phyloP scores from a whole-genome alignment of 2,329 filamentous ascomycete genomes.

The Bipolaris zeicola region DNA sequence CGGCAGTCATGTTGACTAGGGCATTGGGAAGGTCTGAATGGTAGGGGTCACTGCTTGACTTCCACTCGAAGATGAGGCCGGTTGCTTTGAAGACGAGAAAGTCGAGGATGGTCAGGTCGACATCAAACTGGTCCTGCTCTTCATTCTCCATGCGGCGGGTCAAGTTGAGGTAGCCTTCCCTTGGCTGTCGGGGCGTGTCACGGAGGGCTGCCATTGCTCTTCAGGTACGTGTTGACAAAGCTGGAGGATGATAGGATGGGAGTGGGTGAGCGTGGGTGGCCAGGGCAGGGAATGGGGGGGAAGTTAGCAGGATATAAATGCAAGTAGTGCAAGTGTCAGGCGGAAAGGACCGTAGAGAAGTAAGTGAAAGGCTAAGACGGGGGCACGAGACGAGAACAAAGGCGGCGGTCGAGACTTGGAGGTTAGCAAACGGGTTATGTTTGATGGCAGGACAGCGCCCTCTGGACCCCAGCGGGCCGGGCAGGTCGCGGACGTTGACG shows the following conservation, averaged over 20 bases:
- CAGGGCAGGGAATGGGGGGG: not conserved
- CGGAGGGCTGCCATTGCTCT: conserved; percentile 30
- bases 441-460: conserved; percentile 6
- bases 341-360: conserved; percentile 14
- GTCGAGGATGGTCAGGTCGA: conserved; percentile 63
- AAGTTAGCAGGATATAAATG: conserved; percentile 10
- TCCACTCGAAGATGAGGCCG: conserved; percentile 49
- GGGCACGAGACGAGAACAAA: not conserved
- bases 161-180: conserved; percentile 39
- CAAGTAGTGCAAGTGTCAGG: conserved; percentile 1
- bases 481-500: not conserved
- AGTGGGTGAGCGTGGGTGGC: conserved; percentile 8
- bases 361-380: conserved; percentile 10
- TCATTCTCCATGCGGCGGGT: conserved; percentile 44
- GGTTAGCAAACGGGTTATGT: conserved; percentile 16
- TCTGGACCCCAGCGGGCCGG: conserved; percentile 9
- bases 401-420: conserved; percentile 10
- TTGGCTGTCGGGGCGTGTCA: conserved; percentile 24
- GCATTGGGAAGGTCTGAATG: conserved; percentile 42
- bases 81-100: conserved; percentile 58
- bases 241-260: conserved; percentile 15
- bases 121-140: conserved; percentile 51
- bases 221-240: conserved; percentile 15
- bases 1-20: conserved; percentile 42
- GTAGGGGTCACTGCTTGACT: conserved; percentile 34